Conservation (phyloP, 345 rosid species). For the Gossypium anomalum region DNA sequence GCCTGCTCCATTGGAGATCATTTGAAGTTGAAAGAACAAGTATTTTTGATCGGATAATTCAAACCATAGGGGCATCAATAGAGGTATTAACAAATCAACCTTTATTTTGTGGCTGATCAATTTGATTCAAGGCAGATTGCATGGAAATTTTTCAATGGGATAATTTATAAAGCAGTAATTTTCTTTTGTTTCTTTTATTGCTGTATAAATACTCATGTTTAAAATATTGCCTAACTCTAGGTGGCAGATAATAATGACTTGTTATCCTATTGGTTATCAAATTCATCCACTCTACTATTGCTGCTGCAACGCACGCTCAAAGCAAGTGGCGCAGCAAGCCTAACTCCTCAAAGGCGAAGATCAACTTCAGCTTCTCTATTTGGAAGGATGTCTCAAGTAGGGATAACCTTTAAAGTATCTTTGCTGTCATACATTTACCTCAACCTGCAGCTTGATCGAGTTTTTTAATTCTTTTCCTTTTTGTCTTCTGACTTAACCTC, state of each 20-base stretch:
- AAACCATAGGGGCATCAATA: constrained; percentile 72
- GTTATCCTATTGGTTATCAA: constrained; percentile 90
- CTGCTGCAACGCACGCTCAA: constrained; percentile 84
- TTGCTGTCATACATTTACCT: background rate
- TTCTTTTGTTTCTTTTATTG: constrained; percentile 6
- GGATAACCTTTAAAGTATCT: constrained; percentile 17
- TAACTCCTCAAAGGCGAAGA: constrained; percentile 72
- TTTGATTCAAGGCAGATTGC: background rate
- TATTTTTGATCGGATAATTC: constrained; percentile 82
- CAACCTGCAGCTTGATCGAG: constrained; percentile 9
- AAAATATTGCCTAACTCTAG: constrained; percentile 33
- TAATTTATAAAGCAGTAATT: background rate
- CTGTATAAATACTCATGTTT: constrained; percentile 20
- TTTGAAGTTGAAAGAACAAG: constrained; percentile 87
- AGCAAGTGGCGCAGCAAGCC: constrained; percentile 71
- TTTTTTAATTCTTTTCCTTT: background rate
- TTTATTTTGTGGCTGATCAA: background rate
- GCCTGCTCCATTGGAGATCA: constrained; percentile 91
- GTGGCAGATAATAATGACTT: constrained; percentile 70
- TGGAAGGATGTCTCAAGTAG: constrained; percentile 88
- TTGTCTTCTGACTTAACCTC: constrained; percentile 19
- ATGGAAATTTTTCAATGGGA: background rate
- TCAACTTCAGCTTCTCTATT: constrained; percentile 60
- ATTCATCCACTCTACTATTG: constrained; percentile 70
- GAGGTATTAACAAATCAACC: constrained; percentile 41